Evolutionary conservation across 352 stramenopile species (phyloP).

Genomic region (Globisporangium okanoganense): DNA sequence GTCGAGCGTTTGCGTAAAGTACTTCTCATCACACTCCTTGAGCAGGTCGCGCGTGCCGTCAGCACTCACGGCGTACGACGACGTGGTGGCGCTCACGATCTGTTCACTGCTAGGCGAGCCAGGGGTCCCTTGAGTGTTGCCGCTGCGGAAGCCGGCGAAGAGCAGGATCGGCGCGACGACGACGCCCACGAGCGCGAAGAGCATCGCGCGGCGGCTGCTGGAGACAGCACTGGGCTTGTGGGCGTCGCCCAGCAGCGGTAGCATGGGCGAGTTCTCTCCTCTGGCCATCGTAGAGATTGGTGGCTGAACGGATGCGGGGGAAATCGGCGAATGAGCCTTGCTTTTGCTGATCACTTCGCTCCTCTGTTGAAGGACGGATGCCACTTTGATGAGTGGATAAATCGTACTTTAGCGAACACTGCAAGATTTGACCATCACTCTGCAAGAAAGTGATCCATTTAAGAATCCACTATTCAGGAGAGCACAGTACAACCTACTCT

Average conservation of each 20-base stretch:
- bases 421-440: background rate
- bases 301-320: background rate
- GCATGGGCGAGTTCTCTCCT: conserved; percentile 28
- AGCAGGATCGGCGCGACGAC: conserved; percentile 29
- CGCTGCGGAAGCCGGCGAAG: conserved; percentile 21
- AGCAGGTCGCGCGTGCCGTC: conserved; percentile 46
- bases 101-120: background rate
- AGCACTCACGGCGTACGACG: conserved; percentile 27
- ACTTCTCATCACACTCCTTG: conserved; percentile 61
- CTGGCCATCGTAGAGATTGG: background rate
- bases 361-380: background rate
- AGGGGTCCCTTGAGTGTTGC: background rate
- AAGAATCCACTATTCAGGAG: background rate
- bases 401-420: background rate
- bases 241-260: conserved; percentile 13
- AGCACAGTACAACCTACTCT: background rate
- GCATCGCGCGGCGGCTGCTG: conserved; percentile 13
- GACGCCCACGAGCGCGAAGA: conserved; percentile 30
- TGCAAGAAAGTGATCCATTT: too few species aligned
- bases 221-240: background rate
- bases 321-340: conserved; percentile 1
- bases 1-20: conserved; percentile 72
- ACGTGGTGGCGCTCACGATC: background rate
- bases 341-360: conserved; percentile 2
- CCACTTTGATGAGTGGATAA: conserved; percentile 5